Base-by-base conservation (phyloP, 2,329 filamentous ascomycete species). In the Daldinia eschscholtzii region DNA sequence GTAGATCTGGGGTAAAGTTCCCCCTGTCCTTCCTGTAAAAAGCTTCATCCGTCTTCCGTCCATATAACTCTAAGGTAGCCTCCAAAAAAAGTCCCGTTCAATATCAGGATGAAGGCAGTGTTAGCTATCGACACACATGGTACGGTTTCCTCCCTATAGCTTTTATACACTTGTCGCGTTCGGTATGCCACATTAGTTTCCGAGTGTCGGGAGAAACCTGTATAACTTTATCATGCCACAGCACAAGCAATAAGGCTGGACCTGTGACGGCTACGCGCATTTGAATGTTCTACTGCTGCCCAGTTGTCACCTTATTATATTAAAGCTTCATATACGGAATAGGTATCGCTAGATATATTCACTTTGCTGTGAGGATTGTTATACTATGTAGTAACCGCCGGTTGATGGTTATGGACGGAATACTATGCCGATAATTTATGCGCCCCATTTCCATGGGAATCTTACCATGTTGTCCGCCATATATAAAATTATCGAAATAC, bases 1-100 rank as follows among this genome's bases (percentile, higher is more conserved):
- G 57, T 35, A 65, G 63, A 71, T 68, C 65, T 62, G 68, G 68
- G 68, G 68, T 71, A 70, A 65, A 62, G 52, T 63, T 60, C 35
- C 59, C 48, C 59, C 57, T 10, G 33, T 10, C 33, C 33, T 35
- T 35, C 33, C 33, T 46, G 41, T 23, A 53, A 15, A 41, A 58
- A 56, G 18, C 33, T 61, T 57, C 57, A 26, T 53, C 41, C 20
- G 30, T 57, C 37, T 41, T 15, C 44, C n/a, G 23, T 46, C n/a
- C n/a, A 64, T 57, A 58, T 35, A 15, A 64, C 26, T 57, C 65
- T 6, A 35, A 35, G 10, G 23, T 33, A 33, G 28, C 39, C 39
- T 12, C 39, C 53, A 59, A 50, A 28, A 53, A n/a, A 48, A 52
- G 6, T 28, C 37, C 39, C 5, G 28, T 48, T 64, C 53, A 41